Base-by-base conservation (phyloP, 2,329 filamentous ascomycete genomes). In the Exophiala calicioides region DNA sequence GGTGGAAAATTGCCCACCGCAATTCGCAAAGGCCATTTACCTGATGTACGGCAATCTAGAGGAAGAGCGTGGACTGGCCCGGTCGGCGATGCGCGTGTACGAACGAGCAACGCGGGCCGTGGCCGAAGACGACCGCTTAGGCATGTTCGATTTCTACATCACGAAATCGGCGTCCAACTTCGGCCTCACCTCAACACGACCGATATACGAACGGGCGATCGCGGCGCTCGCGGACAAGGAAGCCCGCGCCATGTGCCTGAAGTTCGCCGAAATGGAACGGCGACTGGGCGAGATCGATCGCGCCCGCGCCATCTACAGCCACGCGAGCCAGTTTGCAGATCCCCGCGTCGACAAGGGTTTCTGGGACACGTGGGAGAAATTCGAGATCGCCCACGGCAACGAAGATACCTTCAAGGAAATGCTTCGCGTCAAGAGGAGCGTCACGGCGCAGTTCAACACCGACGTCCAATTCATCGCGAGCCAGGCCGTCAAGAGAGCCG, bases 71-170 rank as follows among this genome's bases (percentile, higher is more conserved):
- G 93, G 93, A 1, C 81, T 98, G 12, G 91, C 93, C 8, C 81
- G 94, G 38, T 91, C 97, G 65, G 94, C 94, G 2, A 98, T 98
- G 93, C 86, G 93, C 50, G 98, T 98, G 58, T 98, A 98, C 69
- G 94, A 98, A 71, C 86, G 93, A 48, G 93, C 93, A 5, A 98
- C 93, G 4, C 83, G 93, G 23, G 90, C 91, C 9, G 94, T 98
- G 3, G 85, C 88, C 10, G 93, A 98, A 62, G 91, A 96, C 62
- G 91, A 98, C 67, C 80, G 90, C 41, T 85, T 90, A 50, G 90
- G 95, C 61, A 96, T 98, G 90, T 98, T 96, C 74, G 93, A 95
- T 68, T 95, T 97, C 65, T 98, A 98, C 74, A 96, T 98, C 64
- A 97, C 91, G 48, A 97, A 98, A 67, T 96, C 90, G 0, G 93